A percentile compares a stretch with the other conserved stretches of the same genome.
Conservation (phyloP, 2,329 filamentous ascomycete species). For the Coniochaeta ligniaria region DNA sequence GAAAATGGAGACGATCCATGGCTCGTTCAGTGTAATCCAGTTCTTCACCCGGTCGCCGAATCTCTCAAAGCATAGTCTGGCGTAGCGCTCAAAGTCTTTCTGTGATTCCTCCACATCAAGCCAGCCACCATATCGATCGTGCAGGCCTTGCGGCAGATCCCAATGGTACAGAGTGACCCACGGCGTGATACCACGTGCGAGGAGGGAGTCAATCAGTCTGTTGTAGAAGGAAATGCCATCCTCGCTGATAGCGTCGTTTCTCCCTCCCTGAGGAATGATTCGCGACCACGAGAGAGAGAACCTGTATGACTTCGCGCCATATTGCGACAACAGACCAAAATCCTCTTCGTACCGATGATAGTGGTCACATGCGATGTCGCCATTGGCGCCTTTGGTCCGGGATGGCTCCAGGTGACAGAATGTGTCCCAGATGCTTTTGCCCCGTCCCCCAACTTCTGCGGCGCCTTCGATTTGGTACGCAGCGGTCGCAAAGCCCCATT, state of each 20-base stretch:
- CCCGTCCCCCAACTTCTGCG: slow-evolving; percentile 32
- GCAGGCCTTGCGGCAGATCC: slow-evolving; percentile 53
- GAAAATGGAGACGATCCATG: background rate
- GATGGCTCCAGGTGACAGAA: slow-evolving; percentile 30
- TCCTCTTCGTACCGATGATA: slow-evolving; percentile 41
- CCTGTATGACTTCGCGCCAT: slow-evolving; percentile 52
- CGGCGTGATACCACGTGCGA: slow-evolving; percentile 49
- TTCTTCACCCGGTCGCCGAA: slow-evolving; percentile 51
- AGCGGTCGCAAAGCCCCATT: slow-evolving; percentile 32
- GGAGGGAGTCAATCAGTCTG: slow-evolving; percentile 53
- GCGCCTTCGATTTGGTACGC: slow-evolving; percentile 33
- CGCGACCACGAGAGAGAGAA: slow-evolving; percentile 61
- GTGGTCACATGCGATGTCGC: slow-evolving; percentile 26
- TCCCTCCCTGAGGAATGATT: slow-evolving; percentile 59
- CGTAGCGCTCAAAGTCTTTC: slow-evolving; percentile 51
- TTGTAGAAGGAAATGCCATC: slow-evolving; percentile 53
- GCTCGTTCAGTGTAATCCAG: slow-evolving; percentile 41
- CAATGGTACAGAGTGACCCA: slow-evolving; percentile 59
- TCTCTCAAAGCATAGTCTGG: slow-evolving; percentile 49
- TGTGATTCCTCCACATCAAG: slow-evolving; percentile 56
- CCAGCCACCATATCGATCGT: slow-evolving; percentile 53
- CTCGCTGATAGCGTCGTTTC: slow-evolving; percentile 55
- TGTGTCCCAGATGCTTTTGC: slow-evolving; percentile 31
- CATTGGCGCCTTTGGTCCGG: slow-evolving; percentile 29
- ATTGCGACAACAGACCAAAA: slow-evolving; percentile 50